Conservation (phyloP, 2,329 filamentous ascomycete species). For the Xylariaceae sp. region DNA sequence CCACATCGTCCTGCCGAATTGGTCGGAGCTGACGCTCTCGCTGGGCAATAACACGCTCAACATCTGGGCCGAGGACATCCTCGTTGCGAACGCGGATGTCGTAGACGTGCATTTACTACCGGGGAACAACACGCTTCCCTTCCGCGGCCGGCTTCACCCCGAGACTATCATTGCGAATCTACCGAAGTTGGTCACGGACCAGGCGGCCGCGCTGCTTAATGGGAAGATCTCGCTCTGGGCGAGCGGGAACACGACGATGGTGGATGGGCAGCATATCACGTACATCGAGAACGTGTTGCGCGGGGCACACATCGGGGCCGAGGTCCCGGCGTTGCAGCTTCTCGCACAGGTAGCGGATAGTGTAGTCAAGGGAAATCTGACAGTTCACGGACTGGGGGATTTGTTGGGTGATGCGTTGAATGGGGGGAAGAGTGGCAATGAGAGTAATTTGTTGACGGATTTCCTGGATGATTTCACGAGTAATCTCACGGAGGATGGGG, state of each 20-base stretch:
- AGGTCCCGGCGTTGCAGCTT: constrained; percentile 23
- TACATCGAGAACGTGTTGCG: constrained; percentile 30
- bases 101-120: constrained; percentile 28
- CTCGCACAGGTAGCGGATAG: constrained; percentile 17
- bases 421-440: not conserved
- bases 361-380: constrained; percentile 5
- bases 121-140: constrained; percentile 27
- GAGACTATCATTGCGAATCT: constrained; percentile 23
- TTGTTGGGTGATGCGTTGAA: not conserved
- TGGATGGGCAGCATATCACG: constrained; percentile 27
- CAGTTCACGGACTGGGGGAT: constrained; percentile 1
- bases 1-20: constrained; percentile 21
- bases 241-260: constrained; percentile 26
- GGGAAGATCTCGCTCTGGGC: constrained; percentile 27
- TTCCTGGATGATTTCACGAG: not conserved
- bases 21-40: constrained; percentile 15
- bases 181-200: constrained; percentile 19
- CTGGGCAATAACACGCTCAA: constrained; percentile 32
- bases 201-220: constrained; percentile 20
- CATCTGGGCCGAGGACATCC: constrained; percentile 24
- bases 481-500: not conserved
- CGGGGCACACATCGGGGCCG: constrained; percentile 17
- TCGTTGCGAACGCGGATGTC: constrained; percentile 24
- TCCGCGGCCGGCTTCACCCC: constrained; percentile 25
- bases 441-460: not conserved